Conservation (phyloP, 2,329 filamentous ascomycete species). For the Cladosporium sp. region DNA sequence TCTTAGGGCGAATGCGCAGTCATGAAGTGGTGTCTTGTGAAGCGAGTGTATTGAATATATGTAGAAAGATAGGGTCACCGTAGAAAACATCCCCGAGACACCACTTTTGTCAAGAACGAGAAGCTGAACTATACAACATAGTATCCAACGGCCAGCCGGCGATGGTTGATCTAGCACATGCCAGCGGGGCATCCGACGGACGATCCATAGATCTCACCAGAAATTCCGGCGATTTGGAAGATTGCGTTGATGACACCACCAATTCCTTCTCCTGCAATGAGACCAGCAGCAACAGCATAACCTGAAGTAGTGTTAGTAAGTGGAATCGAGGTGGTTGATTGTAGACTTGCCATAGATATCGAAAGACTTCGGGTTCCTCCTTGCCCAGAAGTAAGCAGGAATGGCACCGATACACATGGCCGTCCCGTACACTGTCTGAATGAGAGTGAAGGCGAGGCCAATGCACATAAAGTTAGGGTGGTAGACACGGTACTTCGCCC, state of each 20-base stretch:
- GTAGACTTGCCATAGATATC: slow-evolving; percentile 43
- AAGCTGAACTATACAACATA: no score
- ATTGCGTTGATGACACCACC: slow-evolving; percentile 60
- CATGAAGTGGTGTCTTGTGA: no score
- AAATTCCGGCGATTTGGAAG: slow-evolving; percentile 43
- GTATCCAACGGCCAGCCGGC: no score
- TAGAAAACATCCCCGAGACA: no score
- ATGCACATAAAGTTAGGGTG: slow-evolving; percentile 62
- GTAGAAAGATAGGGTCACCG: no score
- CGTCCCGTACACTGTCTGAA: slow-evolving; percentile 53
- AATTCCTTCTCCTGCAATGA: slow-evolving; percentile 61
- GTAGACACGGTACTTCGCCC: slow-evolving; percentile 52
- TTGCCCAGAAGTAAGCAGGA: slow-evolving; percentile 51
- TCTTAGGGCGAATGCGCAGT: not conserved
- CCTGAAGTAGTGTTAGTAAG: slow-evolving; percentile 26
- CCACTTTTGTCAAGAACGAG: no score
- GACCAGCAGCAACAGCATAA: slow-evolving; percentile 56
- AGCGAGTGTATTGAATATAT: no score
- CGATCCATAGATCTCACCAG: slow-evolving; percentile 39
- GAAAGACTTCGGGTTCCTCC: slow-evolving; percentile 49
- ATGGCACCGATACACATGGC: slow-evolving; percentile 57
- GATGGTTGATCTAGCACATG: slow-evolving; percentile 23
- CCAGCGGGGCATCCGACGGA: slow-evolving; percentile 39
- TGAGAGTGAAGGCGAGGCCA: slow-evolving; percentile 55
- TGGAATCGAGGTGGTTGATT: not conserved